These are phyloP conservation scores for Puya raimondii DNA, from an alignment of 176 grass and related monocot genomes.

Conservation along the genomic window DNA sequence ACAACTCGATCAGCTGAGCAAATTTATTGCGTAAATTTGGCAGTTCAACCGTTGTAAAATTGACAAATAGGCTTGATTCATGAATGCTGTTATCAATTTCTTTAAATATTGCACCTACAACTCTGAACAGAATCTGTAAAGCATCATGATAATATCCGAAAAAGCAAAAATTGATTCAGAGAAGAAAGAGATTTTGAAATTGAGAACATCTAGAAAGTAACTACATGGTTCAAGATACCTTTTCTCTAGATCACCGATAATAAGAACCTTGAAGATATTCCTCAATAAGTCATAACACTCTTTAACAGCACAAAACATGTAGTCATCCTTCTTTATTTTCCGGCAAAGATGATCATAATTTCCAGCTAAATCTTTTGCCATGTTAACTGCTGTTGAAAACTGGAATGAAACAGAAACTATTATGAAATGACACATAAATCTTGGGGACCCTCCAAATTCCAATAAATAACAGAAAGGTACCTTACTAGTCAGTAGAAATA, in stretches of 20 bases:
- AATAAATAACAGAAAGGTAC: constrained; percentile 31
- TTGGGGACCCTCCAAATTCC: neutral
- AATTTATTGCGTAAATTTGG: constrained; percentile 54
- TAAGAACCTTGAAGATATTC: constrained; percentile 51
- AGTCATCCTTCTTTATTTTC: constrained; percentile 70
- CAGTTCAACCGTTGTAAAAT: constrained; percentile 67
- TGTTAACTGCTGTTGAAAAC: constrained; percentile 81
- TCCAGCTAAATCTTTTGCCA: constrained; percentile 66
- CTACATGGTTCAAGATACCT: constrained; percentile 31
- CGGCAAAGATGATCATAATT: constrained; percentile 36
- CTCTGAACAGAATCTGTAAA: constrained; percentile 46
- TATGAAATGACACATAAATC: constrained; percentile 14
- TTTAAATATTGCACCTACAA: constrained; percentile 49
- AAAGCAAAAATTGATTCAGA: constrained; percentile 13
- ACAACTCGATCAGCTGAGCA: constrained; percentile 44
- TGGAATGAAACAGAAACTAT: constrained; percentile 29
- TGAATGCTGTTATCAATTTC: constrained; percentile 61
- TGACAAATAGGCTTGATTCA: constrained; percentile 51
- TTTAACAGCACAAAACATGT: constrained; percentile 72
- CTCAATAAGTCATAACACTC: constrained; percentile 68
- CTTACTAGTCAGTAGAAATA: constrained; percentile 91
- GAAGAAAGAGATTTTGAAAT: neutral
- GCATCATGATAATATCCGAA: constrained; percentile 34
- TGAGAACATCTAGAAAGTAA: constrained; percentile 14
- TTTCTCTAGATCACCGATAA: constrained; percentile 62